These are phyloP conservation scores for Phytophthora ramorum DNA, from an alignment of 352 stramenopile genomes.

Conservation along the genomic window DNA sequence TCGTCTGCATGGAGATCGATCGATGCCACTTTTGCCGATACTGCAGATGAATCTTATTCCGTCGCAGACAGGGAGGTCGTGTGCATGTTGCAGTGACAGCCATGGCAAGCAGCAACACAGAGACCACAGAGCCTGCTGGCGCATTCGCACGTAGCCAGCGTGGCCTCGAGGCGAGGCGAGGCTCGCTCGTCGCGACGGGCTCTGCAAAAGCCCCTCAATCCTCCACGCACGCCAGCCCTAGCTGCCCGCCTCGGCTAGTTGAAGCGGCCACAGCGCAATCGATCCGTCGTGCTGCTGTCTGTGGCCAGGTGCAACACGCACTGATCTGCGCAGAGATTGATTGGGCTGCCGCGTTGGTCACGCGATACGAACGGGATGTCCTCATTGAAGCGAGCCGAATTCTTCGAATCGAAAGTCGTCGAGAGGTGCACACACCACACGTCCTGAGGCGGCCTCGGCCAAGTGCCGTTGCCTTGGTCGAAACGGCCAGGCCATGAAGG, in stretches of 20 bases:
- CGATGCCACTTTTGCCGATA: slow-evolving; percentile 2
- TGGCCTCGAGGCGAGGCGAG: neutral
- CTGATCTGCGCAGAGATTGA: neutral
- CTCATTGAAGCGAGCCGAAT: neutral
- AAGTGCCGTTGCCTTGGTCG: too few species aligned
- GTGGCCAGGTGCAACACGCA: neutral
- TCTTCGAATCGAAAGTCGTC: slow-evolving; percentile 1
- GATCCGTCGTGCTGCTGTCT: neutral
- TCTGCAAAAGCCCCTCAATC: neutral
- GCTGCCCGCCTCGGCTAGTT: neutral
- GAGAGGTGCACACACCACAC: neutral
- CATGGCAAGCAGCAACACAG: slow-evolving; percentile 1
- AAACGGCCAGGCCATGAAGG: too few species aligned
- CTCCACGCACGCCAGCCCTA: slow-evolving; percentile 8
- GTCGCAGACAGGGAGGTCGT: slow-evolving; percentile 1
- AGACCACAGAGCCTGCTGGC: neutral
- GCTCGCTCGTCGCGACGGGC: neutral
- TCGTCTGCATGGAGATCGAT: slow-evolving; percentile 18
- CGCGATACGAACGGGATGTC: neutral
- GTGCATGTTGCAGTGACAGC: neutral
- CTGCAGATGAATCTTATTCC: slow-evolving; percentile 30
- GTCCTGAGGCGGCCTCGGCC: neutral
- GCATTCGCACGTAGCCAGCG: slow-evolving; percentile 6
- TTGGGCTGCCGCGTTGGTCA: slow-evolving; percentile 5
- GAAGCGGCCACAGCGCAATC: neutral